Conservation (phyloP, 148 eudicot species). For the Hydrangea macrophylla region DNA sequence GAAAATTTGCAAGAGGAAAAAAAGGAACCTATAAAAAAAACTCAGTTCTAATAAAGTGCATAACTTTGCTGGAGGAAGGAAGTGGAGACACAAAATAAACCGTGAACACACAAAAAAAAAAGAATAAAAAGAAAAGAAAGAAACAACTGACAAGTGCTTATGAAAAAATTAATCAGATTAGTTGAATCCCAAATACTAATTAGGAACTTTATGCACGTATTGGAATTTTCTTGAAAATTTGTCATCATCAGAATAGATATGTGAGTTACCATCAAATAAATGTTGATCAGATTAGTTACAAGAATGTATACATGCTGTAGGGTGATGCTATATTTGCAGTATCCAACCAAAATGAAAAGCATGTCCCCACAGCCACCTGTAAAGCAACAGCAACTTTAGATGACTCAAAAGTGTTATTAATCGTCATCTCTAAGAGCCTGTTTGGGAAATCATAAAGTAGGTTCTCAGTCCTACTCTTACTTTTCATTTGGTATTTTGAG, state of each 20-base stretch:
- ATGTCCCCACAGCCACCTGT: conserved; percentile 70
- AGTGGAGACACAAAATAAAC: neutral
- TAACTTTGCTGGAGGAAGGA: neutral
- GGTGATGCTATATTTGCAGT: conserved; percentile 69
- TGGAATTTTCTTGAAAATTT: conserved; percentile 15
- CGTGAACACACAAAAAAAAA: conserved; percentile 2
- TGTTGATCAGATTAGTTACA: conserved; percentile 52
- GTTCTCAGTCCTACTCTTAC: too few relatives aligned
- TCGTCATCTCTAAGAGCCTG: conserved; percentile 6
- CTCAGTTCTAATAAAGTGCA: neutral
- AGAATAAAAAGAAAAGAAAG: neutral
- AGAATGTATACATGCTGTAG: conserved; percentile 90
- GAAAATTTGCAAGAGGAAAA: neutral
- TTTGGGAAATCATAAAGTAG: too few relatives aligned
- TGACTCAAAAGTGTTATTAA: conserved; percentile 10
- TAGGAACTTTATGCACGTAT: conserved; percentile 2
- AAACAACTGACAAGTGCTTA: neutral
- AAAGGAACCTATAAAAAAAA: too few relatives aligned
- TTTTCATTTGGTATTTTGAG: too few relatives aligned
- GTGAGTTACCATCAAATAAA: conserved; percentile 54
- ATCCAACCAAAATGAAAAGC: conserved; percentile 74
- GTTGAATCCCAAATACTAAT: conserved; percentile 4
- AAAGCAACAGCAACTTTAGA: conserved; percentile 11
- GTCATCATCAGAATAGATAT: conserved; percentile 32
- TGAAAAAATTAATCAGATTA: neutral